Conservation (phyloP, 305 asterid species). For the Fraxinus angustifolia region DNA sequence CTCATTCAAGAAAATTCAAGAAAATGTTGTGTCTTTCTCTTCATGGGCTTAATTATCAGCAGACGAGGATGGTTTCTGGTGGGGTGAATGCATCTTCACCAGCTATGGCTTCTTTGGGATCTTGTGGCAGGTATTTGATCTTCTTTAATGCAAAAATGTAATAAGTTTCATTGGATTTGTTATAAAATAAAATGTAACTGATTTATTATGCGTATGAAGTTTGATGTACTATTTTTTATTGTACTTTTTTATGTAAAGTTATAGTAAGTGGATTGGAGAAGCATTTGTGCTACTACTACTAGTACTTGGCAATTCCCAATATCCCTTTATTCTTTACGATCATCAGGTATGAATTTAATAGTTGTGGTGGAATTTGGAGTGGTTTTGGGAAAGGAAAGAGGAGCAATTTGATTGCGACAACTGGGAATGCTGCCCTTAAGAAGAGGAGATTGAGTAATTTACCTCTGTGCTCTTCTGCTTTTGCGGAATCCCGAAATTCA, state of each 20-base stretch:
- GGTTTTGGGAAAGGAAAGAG: conserved; percentile 47
- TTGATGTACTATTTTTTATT: conserved; percentile 10
- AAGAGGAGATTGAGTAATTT: conserved; percentile 54
- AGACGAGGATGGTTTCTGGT: conserved; percentile 15
- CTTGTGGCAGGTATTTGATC: conserved; percentile 33
- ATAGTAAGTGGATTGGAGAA: conserved; percentile 42
- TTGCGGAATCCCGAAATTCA: conserved; percentile 40
- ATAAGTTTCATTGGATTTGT: conserved; percentile 9
- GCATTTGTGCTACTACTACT: conserved; percentile 37
- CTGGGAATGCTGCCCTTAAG: conserved; percentile 43
- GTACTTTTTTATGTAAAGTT: conserved; percentile 34
- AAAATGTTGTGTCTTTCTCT: conserved; percentile 34
- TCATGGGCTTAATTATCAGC: conserved; percentile 31
- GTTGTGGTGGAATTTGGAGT: conserved; percentile 63
- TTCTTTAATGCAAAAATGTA: conserved; percentile 6
- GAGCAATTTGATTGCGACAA: conserved; percentile 30
- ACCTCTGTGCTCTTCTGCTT: conserved; percentile 60
- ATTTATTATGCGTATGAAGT: background rate
- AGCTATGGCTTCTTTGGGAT: conserved; percentile 27
- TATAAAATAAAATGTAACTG: background rate
- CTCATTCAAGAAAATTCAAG: conserved; percentile 21
- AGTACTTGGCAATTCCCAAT: conserved; percentile 55
- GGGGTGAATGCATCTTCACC: conserved; percentile 30
- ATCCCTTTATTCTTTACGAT: conserved; percentile 70
- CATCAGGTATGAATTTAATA: conserved; percentile 75